Evolutionary conservation across 768 basidiomycete genomes (phyloP).

Genomic region (Termitomyces bulborhizus): DNA sequence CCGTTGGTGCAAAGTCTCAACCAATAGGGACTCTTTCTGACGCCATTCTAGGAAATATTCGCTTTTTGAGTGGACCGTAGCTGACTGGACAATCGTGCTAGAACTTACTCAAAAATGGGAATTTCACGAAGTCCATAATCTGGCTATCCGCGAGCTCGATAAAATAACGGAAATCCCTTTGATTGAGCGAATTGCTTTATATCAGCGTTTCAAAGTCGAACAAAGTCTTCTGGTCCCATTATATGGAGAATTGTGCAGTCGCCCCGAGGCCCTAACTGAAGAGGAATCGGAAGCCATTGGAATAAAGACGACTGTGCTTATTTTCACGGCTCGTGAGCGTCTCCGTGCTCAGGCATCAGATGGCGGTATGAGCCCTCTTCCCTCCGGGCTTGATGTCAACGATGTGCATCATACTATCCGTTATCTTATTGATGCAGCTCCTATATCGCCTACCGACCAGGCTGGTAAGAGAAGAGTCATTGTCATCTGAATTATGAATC

Average conservation of each 20-base stretch:
- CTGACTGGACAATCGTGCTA: slow-evolving; percentile 52
- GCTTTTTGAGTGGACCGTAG: slow-evolving; percentile 40
- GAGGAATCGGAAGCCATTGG: slow-evolving; percentile 55
- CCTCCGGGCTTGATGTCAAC: slow-evolving; percentile 22
- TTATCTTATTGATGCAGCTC: slow-evolving; percentile 6
- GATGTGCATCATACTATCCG: slow-evolving; percentile 30
- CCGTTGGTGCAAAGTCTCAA: slow-evolving; percentile 26
- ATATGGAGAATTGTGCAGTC: slow-evolving; percentile 46
- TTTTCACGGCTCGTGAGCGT: slow-evolving; percentile 50
- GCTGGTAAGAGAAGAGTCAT: slow-evolving; percentile 1
- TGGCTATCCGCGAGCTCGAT: slow-evolving; percentile 40
- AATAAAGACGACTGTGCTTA: slow-evolving; percentile 43
- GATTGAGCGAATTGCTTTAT: slow-evolving; percentile 32
- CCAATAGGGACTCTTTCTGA: not conserved
- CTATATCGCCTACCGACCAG: slow-evolving; percentile 1
- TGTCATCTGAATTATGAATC: not conserved
- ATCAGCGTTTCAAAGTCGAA: slow-evolving; percentile 48
- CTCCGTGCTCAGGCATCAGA: slow-evolving; percentile 27
- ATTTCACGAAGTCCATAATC: slow-evolving; percentile 27
- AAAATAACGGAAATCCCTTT: slow-evolving; percentile 6
- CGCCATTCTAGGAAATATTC: slow-evolving; percentile 41
- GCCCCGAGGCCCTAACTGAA: slow-evolving; percentile 42
- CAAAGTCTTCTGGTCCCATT: slow-evolving; percentile 40
- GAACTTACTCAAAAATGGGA: slow-evolving; percentile 48
- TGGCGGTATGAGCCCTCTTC: slow-evolving; percentile 30